A percentile compares a stretch with the other conserved stretches of the same genome.
phyloP scores from a whole-genome alignment of 2,329 filamentous ascomycete species.

The Diaporthe amygdali region DNA sequence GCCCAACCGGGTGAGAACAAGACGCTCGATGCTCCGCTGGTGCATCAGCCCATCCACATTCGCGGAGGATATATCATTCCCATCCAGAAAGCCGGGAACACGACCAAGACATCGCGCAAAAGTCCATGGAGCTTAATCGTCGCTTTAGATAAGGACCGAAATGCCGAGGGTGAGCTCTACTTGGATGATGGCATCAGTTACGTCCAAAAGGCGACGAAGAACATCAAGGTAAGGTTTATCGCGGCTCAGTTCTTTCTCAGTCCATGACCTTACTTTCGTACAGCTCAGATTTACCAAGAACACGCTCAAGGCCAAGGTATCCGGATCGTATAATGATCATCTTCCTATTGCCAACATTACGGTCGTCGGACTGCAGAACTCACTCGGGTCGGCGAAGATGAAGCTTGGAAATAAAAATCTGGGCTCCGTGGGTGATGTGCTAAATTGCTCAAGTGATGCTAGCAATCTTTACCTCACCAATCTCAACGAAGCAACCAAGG shows the following conservation, averaged over 20 bases:
- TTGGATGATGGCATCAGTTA: background rate
- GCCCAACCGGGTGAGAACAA: background rate
- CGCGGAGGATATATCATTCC: background rate
- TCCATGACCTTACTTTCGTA: background rate
- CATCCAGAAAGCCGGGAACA: background rate
- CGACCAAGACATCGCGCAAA: background rate
- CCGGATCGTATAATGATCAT: background rate
- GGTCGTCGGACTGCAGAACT: background rate
- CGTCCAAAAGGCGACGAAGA: background rate
- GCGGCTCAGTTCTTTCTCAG: background rate
- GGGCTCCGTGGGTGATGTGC: too few relatives aligned
- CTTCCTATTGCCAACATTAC: background rate
- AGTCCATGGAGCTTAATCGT: background rate
- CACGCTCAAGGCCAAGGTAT: background rate
- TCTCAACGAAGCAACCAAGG: background rate
- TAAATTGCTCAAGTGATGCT: background rate
- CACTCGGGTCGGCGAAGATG: background rate
- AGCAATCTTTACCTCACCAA: background rate
- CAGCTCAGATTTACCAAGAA: background rate
- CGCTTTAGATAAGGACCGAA: background rate
- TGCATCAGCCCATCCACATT: slow-evolving; percentile 1
- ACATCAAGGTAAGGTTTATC: background rate
- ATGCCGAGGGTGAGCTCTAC: background rate
- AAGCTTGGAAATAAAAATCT: background rate
- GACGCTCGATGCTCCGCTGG: background rate